phyloP scores from a whole-genome alignment of 768 basidiomycete species.

The Suillus alpinus region DNA sequence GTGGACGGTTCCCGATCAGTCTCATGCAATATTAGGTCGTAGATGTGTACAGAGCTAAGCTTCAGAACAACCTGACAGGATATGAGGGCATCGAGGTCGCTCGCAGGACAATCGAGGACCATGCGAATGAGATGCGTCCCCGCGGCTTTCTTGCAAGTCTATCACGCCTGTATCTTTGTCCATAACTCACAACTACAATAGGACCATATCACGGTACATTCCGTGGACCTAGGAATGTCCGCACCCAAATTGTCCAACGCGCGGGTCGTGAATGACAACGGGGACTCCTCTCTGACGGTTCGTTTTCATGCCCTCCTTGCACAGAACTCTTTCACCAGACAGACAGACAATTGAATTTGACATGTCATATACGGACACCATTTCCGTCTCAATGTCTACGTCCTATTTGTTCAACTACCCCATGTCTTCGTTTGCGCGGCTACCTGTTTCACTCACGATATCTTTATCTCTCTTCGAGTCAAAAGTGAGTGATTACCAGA shows the following conservation, averaged over 20 bases:
- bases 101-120: slow-evolving; percentile 73
- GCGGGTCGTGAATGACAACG: slow-evolving; percentile 34
- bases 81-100: slow-evolving; percentile 82
- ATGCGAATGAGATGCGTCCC: slow-evolving; percentile 76
- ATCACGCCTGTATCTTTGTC: background rate
- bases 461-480: slow-evolving; percentile 74
- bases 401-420: slow-evolving; percentile 86
- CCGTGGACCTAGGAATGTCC: slow-evolving; percentile 76
- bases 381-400: slow-evolving; percentile 81
- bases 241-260: slow-evolving; percentile 80
- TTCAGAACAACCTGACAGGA: slow-evolving; percentile 68
- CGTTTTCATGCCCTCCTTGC: slow-evolving; percentile 11
- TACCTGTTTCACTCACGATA: slow-evolving; percentile 79
- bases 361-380: slow-evolving; percentile 76
- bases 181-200: slow-evolving; percentile 28
- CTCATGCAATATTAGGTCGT: slow-evolving; percentile 45
- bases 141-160: slow-evolving; percentile 59
- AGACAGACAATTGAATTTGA: slow-evolving; percentile 78
- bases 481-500: slow-evolving; percentile 41
- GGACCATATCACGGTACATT: slow-evolving; percentile 86
- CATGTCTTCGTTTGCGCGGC: slow-evolving; percentile 74
- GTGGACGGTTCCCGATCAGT: background rate
- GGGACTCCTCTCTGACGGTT: slow-evolving; percentile 27
- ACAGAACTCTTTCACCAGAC: slow-evolving; percentile 15
- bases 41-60: slow-evolving; percentile 72